phyloP scores from a whole-genome alignment of 169 alveolate species.

The Ichthyophthirius multifiliis region DNA sequence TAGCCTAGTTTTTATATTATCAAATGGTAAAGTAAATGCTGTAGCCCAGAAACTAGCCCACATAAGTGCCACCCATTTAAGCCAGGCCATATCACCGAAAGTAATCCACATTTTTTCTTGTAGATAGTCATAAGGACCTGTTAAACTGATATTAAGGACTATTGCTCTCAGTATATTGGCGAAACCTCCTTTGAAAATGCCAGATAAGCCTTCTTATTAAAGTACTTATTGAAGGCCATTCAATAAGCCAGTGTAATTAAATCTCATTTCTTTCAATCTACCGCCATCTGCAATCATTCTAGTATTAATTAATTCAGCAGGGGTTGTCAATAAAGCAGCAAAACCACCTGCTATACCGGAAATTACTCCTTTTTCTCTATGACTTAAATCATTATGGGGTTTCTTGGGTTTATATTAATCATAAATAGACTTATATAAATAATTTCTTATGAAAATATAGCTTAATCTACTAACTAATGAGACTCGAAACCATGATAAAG shows the following conservation, averaged over 20 bases:
- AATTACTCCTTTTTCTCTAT: slow-evolving; percentile 38
- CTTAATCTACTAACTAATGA: slow-evolving; percentile 17
- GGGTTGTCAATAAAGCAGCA: slow-evolving; percentile 37
- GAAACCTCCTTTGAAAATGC: slow-evolving; percentile 35
- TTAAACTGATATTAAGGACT: slow-evolving; percentile 18
- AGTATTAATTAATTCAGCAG: slow-evolving; percentile 26
- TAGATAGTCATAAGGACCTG: slow-evolving; percentile 47
- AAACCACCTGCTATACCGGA: slow-evolving; percentile 37
- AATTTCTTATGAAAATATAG: slow-evolving; percentile 38
- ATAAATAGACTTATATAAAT: slow-evolving; percentile 30
- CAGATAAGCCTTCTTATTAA: slow-evolving; percentile 19
- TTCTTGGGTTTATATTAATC: slow-evolving; percentile 37
- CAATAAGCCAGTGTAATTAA: slow-evolving; percentile 10
- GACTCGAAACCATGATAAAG: slow-evolving; percentile 37
- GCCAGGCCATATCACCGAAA: slow-evolving; percentile 39
- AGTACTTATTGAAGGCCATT: slow-evolving; percentile 21
- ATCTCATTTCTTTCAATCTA: neutral
- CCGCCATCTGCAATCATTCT: slow-evolving; percentile 51
- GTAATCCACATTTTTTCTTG: slow-evolving; percentile 34
- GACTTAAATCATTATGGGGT: slow-evolving; percentile 31
- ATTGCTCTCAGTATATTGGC: slow-evolving; percentile 33
- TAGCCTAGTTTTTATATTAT: slow-evolving; percentile 34
- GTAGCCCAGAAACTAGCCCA: slow-evolving; percentile 40
- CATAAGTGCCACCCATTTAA: slow-evolving; percentile 14
- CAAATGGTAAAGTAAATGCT: slow-evolving; percentile 23